Base-by-base conservation (phyloP, 345 rosid genomes). In the Salix caprea region DNA sequence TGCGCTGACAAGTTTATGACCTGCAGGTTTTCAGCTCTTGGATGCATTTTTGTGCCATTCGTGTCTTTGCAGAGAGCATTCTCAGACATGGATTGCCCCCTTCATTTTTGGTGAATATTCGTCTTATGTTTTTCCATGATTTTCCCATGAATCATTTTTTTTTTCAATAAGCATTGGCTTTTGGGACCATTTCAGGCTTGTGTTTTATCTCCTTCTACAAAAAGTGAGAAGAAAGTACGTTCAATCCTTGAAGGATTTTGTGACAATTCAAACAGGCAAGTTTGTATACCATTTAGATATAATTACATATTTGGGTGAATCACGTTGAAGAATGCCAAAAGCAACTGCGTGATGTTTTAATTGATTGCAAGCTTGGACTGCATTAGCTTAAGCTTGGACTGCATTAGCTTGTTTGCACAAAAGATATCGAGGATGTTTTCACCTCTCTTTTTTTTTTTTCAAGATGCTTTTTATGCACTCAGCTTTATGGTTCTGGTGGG, bases 31-130 rank as follows among this genome's bases (percentile, higher is more conserved):
- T 96, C 81, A 92, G 92, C 85, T 90, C 97, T 14, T 96, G 97
- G 98, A 96, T 96, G 99, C 99, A 96, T 85, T 96, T 96, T 76
- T 96, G 97, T 89, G 98, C 97, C 78, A 92, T 96, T n/a, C 97
- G 98, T 66, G 34, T 89, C 73, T 96, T 91, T 82, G 85, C 97
- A 65, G 98, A 96, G 87, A 94, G 99, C 86, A 96, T 96, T 61
- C 85, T 96, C 86, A 90, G 99, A 92, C 92, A 96, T 78, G 99
- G 99, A 78, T 83, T 96, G 83, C 99, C 98, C 11, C 98, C 99
- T 6, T 83, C 93, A 36, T 96, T 96, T 87, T 83, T 96, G 97
- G 99, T 94, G 90, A 88, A 34, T 75, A 23, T 37, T 75, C 56
- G 15, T 71, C 37, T 21, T 68, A 65, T 68, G 50, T 6, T 56